Evolutionary conservation across 768 basidiomycete genomes (phyloP), one percentile per base, ranked within the genome.

Genomic region (Macrocybe gigantea): DNA sequence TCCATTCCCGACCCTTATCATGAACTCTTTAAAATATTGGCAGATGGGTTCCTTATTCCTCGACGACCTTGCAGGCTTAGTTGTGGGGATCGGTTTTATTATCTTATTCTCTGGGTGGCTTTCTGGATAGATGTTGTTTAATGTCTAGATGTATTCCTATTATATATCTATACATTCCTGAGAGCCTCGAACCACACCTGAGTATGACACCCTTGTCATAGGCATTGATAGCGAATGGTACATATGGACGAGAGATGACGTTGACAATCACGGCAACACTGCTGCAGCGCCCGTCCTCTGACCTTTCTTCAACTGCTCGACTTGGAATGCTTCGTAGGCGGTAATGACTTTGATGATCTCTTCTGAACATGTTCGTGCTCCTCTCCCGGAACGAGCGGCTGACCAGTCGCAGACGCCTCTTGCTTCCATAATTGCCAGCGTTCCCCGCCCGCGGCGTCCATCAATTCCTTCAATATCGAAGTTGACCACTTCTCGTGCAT

Each of bases 1-100:
- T 10, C 81, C 81, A 1, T 47, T 89, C 22, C 77, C 83, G 0
- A 75, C 78, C 0, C 49, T 83, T n/a, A 75, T 90, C 50, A 68
- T 77, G 41, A 80, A 81, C 49, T 72, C 69, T 1, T 59, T 87
- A 50, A 83, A 80, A 51, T 90, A 91, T 65, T 49, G 85, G 22
- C 79, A 80, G 49, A 80, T 92, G 74, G 79, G 74, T 6, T 74
- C 78, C 1, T 58, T 78, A 22, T 77, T 90, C 59, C 60, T 88
- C 22, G 83, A 92, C 51, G 89, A 89, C 54, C 61, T 92, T 0
- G 78, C 87, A 2, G 79, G 77, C 1, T 59, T 86, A 4, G 59
- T 91, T 5, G 79, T 91, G n/a, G 85, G 82, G 2, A 60, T 91
- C 6, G 89, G 88, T 5, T 59, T 91, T 50, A 66, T 85, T 22